Evolutionary conservation across 306 rosid genomes (phyloP).

Genomic region (Crotalaria pallida): DNA sequence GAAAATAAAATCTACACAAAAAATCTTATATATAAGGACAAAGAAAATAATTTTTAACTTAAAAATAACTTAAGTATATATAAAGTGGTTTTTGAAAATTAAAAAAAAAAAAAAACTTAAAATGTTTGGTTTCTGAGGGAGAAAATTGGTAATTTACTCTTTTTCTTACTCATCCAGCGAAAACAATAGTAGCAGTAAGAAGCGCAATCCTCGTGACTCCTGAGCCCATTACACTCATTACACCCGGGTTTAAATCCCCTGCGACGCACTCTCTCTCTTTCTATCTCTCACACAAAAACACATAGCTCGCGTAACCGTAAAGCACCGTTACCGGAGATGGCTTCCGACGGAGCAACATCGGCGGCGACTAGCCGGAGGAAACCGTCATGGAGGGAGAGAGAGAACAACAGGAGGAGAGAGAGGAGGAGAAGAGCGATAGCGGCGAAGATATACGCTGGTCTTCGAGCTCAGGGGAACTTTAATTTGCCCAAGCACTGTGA

Average conservation of each 20-base stretch:
- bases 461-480: slow-evolving; percentile 78
- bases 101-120: too few relatives aligned
- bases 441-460: slow-evolving; percentile 70
- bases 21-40: too few relatives aligned
- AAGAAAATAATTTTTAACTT: too few relatives aligned
- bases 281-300: background rate
- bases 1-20: too few relatives aligned
- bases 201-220: slow-evolving; percentile 54
- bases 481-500: slow-evolving; percentile 84
- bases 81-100: too few relatives aligned
- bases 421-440: slow-evolving; percentile 73
- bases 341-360: slow-evolving; percentile 80
- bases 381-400: slow-evolving; percentile 93
- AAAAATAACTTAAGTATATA: too few relatives aligned
- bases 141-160: too few relatives aligned
- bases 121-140: too few relatives aligned
- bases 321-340: slow-evolving; percentile 48
- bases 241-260: slow-evolving; percentile 37
- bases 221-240: slow-evolving; percentile 20
- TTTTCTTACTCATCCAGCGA: slow-evolving; percentile 34
- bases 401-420: slow-evolving; percentile 80
- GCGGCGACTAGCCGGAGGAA: slow-evolving; percentile 52
- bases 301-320: background rate
- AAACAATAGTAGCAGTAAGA: too few relatives aligned
- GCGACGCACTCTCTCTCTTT: slow-evolving; percentile 16